These are phyloP conservation scores for Citrullus amarus DNA, from an alignment of 306 rosid genomes.

Conservation along the genomic window DNA sequence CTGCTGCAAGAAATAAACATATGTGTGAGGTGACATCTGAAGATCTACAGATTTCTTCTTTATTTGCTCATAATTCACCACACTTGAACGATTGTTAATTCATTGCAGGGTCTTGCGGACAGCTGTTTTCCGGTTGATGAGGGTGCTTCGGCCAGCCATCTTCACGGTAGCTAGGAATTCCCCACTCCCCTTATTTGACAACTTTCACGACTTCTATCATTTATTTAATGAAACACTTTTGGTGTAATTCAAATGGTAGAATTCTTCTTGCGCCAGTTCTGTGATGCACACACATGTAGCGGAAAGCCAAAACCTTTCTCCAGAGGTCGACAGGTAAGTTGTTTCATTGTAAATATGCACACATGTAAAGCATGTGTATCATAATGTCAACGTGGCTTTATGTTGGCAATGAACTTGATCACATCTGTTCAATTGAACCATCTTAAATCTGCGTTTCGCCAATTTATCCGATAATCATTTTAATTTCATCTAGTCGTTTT, in stretches of 20 bases:
- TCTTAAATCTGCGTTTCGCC: not conserved
- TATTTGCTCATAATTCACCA: not conserved
- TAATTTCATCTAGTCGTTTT: not conserved
- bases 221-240: not conserved
- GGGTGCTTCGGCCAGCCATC: constrained; percentile 61
- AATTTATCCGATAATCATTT: not conserved
- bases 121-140: constrained; percentile 59
- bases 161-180: constrained; percentile 47
- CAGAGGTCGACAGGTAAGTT: constrained; percentile 71
- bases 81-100: not conserved
- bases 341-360: not conserved
- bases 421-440: not conserved
- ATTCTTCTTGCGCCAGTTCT: constrained; percentile 84
- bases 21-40: constrained; percentile 79
- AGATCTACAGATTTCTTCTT: not conserved
- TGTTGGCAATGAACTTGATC: not conserved
- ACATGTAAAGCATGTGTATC: not conserved
- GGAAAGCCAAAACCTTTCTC: constrained; percentile 70
- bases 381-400: not conserved
- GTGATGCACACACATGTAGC: constrained; percentile 80
- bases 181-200: not conserved
- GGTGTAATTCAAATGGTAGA: constrained; percentile 25
- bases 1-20: constrained; percentile 68
- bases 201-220: not conserved
- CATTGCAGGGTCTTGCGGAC: constrained; percentile 62